Evolutionary conservation across 2,329 filamentous ascomycete species (phyloP).

Genomic region (Epichloe brachyelytri): DNA sequence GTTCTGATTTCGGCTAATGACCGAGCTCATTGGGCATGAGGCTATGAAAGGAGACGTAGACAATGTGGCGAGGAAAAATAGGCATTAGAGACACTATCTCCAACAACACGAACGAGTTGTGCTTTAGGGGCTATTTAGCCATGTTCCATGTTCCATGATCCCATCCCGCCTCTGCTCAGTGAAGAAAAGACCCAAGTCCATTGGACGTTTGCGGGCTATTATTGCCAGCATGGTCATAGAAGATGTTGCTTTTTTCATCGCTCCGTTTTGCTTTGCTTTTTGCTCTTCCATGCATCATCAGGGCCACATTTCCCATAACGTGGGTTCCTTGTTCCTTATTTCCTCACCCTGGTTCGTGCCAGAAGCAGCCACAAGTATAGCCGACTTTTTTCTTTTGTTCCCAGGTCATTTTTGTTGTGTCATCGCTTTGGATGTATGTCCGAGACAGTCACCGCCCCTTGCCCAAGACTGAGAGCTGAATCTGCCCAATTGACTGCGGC

Average conservation of each 20-base stretch:
- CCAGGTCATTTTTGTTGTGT: background rate
- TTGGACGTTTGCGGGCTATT: background rate
- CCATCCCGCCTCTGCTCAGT: background rate
- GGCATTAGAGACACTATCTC: too few species aligned
- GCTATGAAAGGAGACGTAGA: background rate
- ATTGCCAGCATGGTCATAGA: background rate
- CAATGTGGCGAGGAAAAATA: background rate
- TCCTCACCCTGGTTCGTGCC: background rate
- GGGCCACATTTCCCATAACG: background rate
- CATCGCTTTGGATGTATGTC: background rate
- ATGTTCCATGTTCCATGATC: too few species aligned
- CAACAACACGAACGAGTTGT: background rate
- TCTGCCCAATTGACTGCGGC: background rate
- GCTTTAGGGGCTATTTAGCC: background rate
- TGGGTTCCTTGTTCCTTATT: constrained; percentile 1
- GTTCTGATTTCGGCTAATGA: background rate
- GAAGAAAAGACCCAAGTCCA: background rate
- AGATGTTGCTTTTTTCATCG: background rate
- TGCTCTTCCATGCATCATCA: background rate
- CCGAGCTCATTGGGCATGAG: background rate
- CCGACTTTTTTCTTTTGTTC: background rate
- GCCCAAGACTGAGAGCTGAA: background rate
- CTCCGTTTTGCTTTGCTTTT: background rate
- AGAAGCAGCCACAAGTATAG: background rate
- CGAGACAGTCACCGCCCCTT: background rate